Conservation (phyloP, 257 asterid genomes). For the Cordia subcordata region DNA sequence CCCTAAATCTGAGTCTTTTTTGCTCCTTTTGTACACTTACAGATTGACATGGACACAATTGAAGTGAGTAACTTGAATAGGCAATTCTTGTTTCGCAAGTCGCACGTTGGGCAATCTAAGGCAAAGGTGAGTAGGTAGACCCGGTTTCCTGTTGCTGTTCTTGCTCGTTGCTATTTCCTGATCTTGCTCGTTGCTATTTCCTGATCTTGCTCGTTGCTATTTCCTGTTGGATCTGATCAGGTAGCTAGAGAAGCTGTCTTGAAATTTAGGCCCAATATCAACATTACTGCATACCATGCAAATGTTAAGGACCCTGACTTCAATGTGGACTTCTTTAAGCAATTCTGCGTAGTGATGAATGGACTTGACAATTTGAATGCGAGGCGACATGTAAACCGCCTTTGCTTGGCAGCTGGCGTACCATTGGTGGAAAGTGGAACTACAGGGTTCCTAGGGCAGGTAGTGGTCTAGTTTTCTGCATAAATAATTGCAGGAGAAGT, state of each 20-base stretch:
- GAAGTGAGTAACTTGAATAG: conserved; percentile 99
- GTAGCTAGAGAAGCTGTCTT: conserved; percentile 97
- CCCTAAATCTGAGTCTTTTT: too few species aligned
- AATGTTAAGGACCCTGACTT: conserved; percentile 85
- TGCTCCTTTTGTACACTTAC: conserved; percentile 20
- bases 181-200: conserved; percentile 6
- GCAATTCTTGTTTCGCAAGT: conserved; percentile 89
- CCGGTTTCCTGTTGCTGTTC: neutral
- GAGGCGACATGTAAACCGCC: conserved; percentile 97
- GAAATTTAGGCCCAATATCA: conserved; percentile 82
- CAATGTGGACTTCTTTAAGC: conserved; percentile 91
- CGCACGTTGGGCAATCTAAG: conserved; percentile 96
- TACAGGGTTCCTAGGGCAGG: conserved; percentile 99
- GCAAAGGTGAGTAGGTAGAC: conserved; percentile 64
- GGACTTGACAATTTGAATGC: conserved; percentile 99
- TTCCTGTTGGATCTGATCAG: conserved; percentile 36
- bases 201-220: conserved; percentile 1
- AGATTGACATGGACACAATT: conserved; percentile 99
- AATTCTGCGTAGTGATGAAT: conserved; percentile 79
- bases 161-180: neutral
- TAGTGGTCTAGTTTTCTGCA: conserved; percentile 8
- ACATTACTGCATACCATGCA: conserved; percentile 89
- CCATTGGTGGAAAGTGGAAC: conserved; percentile 99
- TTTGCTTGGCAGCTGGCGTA: conserved; percentile 91
- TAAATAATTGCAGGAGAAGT: neutral